Evolutionary conservation across 2,329 filamentous ascomycete genomes (phyloP), one percentile per base, ranked within the genome.

Genomic region (Xylariaceae sp.): DNA sequence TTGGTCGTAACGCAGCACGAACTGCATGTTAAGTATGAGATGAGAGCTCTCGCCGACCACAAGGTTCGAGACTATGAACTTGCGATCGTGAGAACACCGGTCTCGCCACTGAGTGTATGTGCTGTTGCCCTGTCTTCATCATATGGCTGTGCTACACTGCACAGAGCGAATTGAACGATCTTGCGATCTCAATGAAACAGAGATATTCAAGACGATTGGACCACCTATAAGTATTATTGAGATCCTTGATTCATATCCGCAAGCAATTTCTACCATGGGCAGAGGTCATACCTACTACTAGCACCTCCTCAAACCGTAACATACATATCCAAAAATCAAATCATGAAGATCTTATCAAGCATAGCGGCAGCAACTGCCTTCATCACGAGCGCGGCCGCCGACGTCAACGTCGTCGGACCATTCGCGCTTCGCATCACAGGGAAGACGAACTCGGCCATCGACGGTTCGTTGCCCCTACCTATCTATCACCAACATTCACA

Each of bases 341-440:
- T 17, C 16, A 60, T 56, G 60, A 56, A 6, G 48, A 19, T 60
- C 34, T 26, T 26, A 8, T 17, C 17, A 19, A 6, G 7, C 6
- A 2, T 62, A 33, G 17, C 16, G 6, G 17, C 19, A 11, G 28
- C 40, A 7, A 36, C 37, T 7, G 36, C 41, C 6, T 26, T 60
- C 5, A 19, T 40, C 31, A 31, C 45, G 6, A 21, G 16, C 1
- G 52, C 29, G 24, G 41, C 37, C 6, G 41, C 53, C 11, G 53
- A 60, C 1, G 21, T 19, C 34, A 47, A 62, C 2, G 31, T 60
- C 5, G 11, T 60, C 28, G 60, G 60, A 8, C 60, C 60, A 1
- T 62, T 62, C 36, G 56, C 56, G 34, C 53, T 62, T 12, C 60
- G 56, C 41, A 36, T 62, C 36, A 60, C 53, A 2, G 41, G 53